Evolutionary conservation across 2,329 filamentous ascomycete species (phyloP), one percentile per base, ranked within the genome.

Genomic region (Xylariaceae sp.): DNA sequence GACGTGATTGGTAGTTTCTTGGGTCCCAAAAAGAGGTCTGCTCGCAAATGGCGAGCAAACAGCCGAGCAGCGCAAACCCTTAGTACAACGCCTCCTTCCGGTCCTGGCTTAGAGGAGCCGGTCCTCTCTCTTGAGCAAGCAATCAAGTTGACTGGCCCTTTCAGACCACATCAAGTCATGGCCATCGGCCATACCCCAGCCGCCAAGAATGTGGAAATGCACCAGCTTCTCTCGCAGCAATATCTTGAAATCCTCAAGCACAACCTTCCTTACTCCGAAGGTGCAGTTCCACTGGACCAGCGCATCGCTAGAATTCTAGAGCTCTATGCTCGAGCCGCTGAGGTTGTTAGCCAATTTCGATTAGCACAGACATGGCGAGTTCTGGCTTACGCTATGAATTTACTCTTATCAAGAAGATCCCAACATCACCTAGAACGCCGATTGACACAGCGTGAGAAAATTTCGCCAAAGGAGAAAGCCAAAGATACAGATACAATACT

Each of bases 351-450:
- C 24, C 66, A 78, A 36, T 83, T 77, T 53, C 71, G 80, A 1
- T 66, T 84, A 0, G 77, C 80, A 4, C 80, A 84, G 54, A 81
- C 78, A 1, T 84, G 80, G 80, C 73, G 78, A 22, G 69, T 83
- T 11, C 55, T 84, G 16, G 72, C 73, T 0, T 81, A 76, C 52
- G 74, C 73, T 9, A 72, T 80, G 49, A 63, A 66, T 16, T 59
- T 81, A 11, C 64, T 84, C 1, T 65, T 84, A 2, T 64, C 64
- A 13, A 68, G 72, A 22, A 69, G 80, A 19, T 78, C 74, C 1
- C 70, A 77, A 33, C 79, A 77, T 45, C 80, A 84, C 51, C 65
- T 78, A 0, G 68, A 80, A 38, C 54, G 60, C 17, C 69, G 79
- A 1, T 61, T 73, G 26, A 62, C 64, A 12, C 61, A 65, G 34